Conservation (phyloP, 202 grass and related monocot genomes). For the Schoenoplectus tabernaemontani region DNA sequence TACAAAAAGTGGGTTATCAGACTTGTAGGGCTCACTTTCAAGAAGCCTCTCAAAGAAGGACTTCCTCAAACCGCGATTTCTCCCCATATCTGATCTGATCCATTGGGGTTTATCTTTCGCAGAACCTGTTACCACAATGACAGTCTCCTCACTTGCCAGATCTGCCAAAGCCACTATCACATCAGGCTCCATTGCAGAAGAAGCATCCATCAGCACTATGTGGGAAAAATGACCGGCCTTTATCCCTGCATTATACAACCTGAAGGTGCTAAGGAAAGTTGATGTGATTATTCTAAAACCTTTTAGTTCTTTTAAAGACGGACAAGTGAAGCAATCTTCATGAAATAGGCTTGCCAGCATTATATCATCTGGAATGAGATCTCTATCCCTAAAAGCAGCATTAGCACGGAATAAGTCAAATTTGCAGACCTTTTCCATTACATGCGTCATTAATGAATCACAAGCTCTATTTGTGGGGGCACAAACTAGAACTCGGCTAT, state of each 20-base stretch:
- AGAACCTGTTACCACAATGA: slow-evolving; percentile 21
- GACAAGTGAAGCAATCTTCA: slow-evolving; percentile 28
- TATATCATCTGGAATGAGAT: slow-evolving; percentile 24
- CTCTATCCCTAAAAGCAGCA: slow-evolving; percentile 26
- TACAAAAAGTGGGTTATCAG: background rate
- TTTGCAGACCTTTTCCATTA: background rate
- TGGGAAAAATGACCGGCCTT: slow-evolving; percentile 29
- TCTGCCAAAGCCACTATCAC: slow-evolving; percentile 13
- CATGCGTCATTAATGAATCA: slow-evolving; percentile 8
- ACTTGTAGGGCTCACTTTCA: background rate
- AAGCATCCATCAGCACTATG: slow-evolving; percentile 28
- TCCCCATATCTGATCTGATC: slow-evolving; percentile 25
- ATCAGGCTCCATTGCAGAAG: slow-evolving; percentile 26
- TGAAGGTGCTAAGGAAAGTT: slow-evolving; percentile 24
- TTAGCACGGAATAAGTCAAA: slow-evolving; percentile 27
- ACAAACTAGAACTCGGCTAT: slow-evolving; percentile 21
- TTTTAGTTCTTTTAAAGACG: background rate
- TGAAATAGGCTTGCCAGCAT: background rate
- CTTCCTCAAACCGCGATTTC: slow-evolving; percentile 8
- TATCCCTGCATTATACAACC: slow-evolving; percentile 22
- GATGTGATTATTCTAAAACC: slow-evolving; percentile 25
- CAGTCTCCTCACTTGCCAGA: slow-evolving; percentile 22
- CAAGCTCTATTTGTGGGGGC: slow-evolving; percentile 21
- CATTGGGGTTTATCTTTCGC: background rate
- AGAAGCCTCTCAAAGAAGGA: slow-evolving; percentile 31